Evolutionary conservation across 257 asterid species (phyloP), one percentile per base, ranked within the genome.

Genomic region (Solanum bulbocastanum): DNA sequence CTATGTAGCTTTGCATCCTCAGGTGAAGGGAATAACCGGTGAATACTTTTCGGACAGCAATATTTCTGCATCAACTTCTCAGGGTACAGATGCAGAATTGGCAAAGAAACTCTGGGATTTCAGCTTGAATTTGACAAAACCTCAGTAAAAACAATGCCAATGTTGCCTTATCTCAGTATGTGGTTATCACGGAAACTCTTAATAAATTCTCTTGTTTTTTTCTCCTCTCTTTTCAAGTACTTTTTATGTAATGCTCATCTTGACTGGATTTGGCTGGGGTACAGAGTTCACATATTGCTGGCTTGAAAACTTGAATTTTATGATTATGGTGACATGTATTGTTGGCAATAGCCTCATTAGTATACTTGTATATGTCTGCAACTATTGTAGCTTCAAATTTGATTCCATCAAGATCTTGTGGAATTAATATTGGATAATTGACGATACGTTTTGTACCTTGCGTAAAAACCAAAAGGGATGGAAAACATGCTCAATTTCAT

Each of bases 1-100:
- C 78, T 91, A 88, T 86, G 91, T 89, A 60, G 93, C 92, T 16
- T 72, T 91, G 89, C 89, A 91, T 78, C 92, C 92, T 13, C 87
- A 88, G 71, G 87, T 91, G 39, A 83, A 87, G 74, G 92, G 93
- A 13, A 71, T 90, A 36, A 89, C 84, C 18, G 93, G 92, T 33
- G 90, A 90, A 35, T 91, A 91, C 74, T 91, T 87, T 10, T 68
- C 88, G 1, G 91, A 91, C 85, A 68, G 83, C 37, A 91, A 91
- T 75, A 32, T 91, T 35, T 90, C 91, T 71, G 60, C 88, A 87
- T 40, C 87, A 22, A 84, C 87, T n/a, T 37, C 62, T 30, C 89
- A 83, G 65, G 92, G 88, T 68, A 89, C 27, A 33, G 91, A 91
- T 86, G 27, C 87, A 14, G 88, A 84, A 15, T 71, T 91, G 84